These are phyloP conservation scores for Diplocarpon mali DNA, from an alignment of 2,329 filamentous ascomycete genomes.

Conservation along the genomic window DNA sequence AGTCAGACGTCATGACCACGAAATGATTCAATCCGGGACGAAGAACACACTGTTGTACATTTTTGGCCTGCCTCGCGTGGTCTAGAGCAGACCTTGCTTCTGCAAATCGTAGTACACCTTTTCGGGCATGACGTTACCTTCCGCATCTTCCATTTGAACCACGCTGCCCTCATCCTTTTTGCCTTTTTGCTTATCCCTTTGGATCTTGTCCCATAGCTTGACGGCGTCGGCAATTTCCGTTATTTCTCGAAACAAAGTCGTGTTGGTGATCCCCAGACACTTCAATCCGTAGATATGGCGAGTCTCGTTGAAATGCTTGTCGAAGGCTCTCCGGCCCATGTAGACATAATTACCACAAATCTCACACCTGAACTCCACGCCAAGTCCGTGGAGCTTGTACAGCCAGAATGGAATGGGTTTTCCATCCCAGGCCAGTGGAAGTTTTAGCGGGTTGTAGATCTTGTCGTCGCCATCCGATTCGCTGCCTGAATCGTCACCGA, in stretches of 20 bases:
- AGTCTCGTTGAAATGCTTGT: constrained; percentile 96
- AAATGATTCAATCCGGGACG: background rate
- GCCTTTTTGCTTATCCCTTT: constrained; percentile 70
- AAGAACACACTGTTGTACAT: constrained; percentile 9
- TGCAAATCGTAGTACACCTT: constrained; percentile 94
- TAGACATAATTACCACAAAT: constrained; percentile 99
- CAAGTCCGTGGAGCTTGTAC: constrained; percentile 90
- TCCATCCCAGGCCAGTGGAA: constrained; percentile 94
- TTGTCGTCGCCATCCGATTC: constrained; percentile 71
- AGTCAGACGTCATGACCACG: too few relatives aligned
- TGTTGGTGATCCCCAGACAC: constrained; percentile 87
- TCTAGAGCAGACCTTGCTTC: constrained; percentile 73
- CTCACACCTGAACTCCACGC: constrained; percentile 90
- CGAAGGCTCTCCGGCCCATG: constrained; percentile 90
- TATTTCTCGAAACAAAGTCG: constrained; percentile 85
- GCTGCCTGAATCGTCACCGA: constrained; percentile 43
- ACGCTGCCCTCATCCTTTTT: constrained; percentile 70
- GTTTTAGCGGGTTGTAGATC: constrained; percentile 93
- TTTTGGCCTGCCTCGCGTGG: background rate
- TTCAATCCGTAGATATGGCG: constrained; percentile 89
- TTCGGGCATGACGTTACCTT: constrained; percentile 98
- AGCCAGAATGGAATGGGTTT: constrained; percentile 99
- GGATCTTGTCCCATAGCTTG: constrained; percentile 86
- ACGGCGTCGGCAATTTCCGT: constrained; percentile 83
- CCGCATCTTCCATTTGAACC: constrained; percentile 96